Percentiles rank a stretch among this genome's conserved stretches.
These are phyloP conservation scores for Globisporangium sylvaticum DNA, from an alignment of 352 stramenopile genomes.

Conservation along the genomic window DNA sequence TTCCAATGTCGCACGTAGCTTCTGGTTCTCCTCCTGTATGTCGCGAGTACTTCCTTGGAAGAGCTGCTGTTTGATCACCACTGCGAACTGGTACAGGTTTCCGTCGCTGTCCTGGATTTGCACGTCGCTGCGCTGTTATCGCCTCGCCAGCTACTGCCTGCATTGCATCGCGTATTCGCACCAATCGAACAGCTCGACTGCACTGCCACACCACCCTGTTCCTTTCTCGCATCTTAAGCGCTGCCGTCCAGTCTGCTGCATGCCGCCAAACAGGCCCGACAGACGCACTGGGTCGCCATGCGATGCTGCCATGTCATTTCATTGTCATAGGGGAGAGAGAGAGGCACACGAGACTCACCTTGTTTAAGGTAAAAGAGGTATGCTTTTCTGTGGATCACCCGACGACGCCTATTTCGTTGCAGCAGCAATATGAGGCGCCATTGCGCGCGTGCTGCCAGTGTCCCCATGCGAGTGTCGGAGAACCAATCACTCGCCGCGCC, in stretches of 20 bases:
- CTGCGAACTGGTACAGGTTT: background rate
- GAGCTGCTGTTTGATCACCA: background rate
- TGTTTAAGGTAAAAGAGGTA: slow-evolving; percentile 89
- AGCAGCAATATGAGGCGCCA: slow-evolving; percentile 15
- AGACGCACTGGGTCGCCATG: background rate
- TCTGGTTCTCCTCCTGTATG: background rate
- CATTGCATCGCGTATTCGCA: background rate
- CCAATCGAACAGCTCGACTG: background rate
- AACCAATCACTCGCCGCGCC: slow-evolving; percentile 72
- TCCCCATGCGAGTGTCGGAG: slow-evolving; percentile 40
- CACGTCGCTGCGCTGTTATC: background rate
- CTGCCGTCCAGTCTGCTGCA: background rate
- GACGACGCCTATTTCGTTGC: slow-evolving; percentile 72
- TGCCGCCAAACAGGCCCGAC: background rate
- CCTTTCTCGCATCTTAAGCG: background rate
- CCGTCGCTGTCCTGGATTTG: background rate
- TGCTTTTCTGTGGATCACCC: slow-evolving; percentile 36
- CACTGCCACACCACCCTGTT: background rate
- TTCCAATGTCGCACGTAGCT: background rate
- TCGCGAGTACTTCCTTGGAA: background rate
- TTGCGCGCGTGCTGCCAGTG: background rate
- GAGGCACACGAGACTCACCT: slow-evolving; percentile 41
- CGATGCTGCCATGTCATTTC: background rate
- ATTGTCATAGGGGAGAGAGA: background rate
- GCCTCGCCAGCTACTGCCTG: background rate